Percentiles rank a stretch among this genome's conserved stretches.
Conservation (phyloP, 495 filamentous ascomycete species). For the Pyrenula massariospora region DNA sequence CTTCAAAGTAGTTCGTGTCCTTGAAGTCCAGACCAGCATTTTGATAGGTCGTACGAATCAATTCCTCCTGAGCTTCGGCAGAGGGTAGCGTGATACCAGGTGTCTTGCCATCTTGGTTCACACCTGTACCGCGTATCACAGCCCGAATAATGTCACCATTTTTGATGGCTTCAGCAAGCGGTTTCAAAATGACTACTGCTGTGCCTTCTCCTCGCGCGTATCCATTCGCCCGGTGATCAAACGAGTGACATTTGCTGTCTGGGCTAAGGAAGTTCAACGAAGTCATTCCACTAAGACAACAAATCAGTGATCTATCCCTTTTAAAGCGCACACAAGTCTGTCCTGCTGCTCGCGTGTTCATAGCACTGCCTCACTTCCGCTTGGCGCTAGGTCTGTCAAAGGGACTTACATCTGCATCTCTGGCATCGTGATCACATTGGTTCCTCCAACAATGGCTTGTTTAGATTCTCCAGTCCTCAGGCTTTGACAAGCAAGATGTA, state of each 20-base stretch:
- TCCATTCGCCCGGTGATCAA: conserved; percentile 23
- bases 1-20: conserved; percentile 31
- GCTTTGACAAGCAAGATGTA: conserved; percentile 30
- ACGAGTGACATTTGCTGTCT: conserved; percentile 16
- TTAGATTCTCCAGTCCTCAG: conserved; percentile 26
- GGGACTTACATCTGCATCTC: conserved; percentile 12
- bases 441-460: conserved; percentile 15
- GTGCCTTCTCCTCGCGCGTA: conserved; percentile 33
- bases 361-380: too few relatives aligned
- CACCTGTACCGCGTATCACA: conserved; percentile 48
- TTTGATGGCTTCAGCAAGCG: conserved; percentile 21
- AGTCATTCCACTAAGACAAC: too few relatives aligned
- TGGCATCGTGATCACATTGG: conserved; percentile 4
- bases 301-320: too few relatives aligned
- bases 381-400: conserved; percentile 20
- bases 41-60: conserved; percentile 21
- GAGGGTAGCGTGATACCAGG: conserved; percentile 22
- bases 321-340: too few relatives aligned
- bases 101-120: conserved; percentile 33
- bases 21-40: conserved; percentile 16
- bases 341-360: too few relatives aligned
- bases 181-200: conserved; percentile 27
- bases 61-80: conserved; percentile 14
- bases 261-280: conserved; percentile 24
- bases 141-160: too few relatives aligned